Evolutionary conservation across 1,139 yeast species (phyloP).

Genomic region (Yamadazyma mexicana): DNA sequence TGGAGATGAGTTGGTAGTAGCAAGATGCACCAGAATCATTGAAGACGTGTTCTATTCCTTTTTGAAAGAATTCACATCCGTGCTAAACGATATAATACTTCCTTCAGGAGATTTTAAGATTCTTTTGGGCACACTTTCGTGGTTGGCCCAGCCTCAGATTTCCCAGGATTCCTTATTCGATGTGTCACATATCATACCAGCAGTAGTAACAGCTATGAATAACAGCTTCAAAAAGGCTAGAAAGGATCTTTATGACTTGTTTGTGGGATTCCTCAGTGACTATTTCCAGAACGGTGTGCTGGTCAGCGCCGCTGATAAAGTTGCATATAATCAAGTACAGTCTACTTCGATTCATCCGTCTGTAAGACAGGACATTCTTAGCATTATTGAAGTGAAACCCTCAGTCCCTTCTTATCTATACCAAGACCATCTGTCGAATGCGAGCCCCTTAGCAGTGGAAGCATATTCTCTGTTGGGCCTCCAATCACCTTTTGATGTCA

Average conservation of each 20-base stretch:
- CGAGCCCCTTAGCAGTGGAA: background rate
- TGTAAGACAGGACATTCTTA: slow-evolving; percentile 9
- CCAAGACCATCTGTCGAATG: background rate
- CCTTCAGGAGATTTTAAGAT: slow-evolving; percentile 5
- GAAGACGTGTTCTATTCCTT: slow-evolving; percentile 3
- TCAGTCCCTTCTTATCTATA: background rate
- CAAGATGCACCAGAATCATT: slow-evolving; percentile 1
- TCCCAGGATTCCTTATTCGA: slow-evolving; percentile 5
- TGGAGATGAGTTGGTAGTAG: slow-evolving; percentile 1
- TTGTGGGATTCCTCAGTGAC: slow-evolving; percentile 3
- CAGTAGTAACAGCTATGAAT: slow-evolving; percentile 6
- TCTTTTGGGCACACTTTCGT: slow-evolving; percentile 4
- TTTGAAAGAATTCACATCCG: slow-evolving; percentile 3
- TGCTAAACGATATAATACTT: slow-evolving; percentile 4
- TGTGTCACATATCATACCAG: slow-evolving; percentile 2
- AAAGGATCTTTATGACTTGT: slow-evolving; percentile 5
- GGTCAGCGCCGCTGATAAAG: slow-evolving; percentile 5
- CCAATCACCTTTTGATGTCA: slow-evolving; percentile 2
- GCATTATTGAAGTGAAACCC: slow-evolving; percentile 6
- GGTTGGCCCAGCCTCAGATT: slow-evolving; percentile 6
- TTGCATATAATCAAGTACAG: slow-evolving; percentile 6
- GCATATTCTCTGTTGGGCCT: slow-evolving; percentile 1
- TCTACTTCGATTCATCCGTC: slow-evolving; percentile 1
- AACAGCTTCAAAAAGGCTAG: slow-evolving; percentile 5
- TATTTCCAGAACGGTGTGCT: slow-evolving; percentile 6